phyloP scores from a whole-genome alignment of 192 early-diverging fungal species.

The Coemansia sp. region DNA sequence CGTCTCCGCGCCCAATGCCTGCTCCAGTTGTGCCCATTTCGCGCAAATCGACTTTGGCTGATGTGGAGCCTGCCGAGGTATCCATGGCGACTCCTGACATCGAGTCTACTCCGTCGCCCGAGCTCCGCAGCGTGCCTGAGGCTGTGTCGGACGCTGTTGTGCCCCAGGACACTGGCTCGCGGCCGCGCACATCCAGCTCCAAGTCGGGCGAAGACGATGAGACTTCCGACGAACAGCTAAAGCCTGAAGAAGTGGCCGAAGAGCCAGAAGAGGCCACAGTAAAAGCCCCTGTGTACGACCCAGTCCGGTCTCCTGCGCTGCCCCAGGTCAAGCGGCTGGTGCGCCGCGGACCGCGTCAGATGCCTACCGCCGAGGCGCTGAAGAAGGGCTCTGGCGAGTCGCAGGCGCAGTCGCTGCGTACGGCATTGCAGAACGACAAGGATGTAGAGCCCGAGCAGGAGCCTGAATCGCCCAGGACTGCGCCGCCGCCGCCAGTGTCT shows the following conservation, averaged over 20 bases:
- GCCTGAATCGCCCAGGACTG: conserved; percentile 10
- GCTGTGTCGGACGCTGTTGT: background rate
- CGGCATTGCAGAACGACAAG: conserved; percentile 44
- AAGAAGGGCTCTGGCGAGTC: conserved; percentile 42
- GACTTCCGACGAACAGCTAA: background rate
- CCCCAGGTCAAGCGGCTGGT: conserved; percentile 43
- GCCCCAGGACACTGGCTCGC: background rate
- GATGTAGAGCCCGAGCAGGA: conserved; percentile 21
- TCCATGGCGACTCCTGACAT: background rate
- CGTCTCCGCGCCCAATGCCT: conserved; percentile 17
- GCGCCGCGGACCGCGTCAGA: conserved; percentile 46
- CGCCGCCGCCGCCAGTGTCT: conserved; percentile 16
- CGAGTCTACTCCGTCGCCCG: background rate
- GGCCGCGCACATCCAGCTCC: background rate
- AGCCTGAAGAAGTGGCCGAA: conserved; percentile 2
- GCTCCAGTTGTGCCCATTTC: conserved; percentile 19
- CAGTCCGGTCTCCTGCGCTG: conserved; percentile 42
- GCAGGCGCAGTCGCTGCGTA: conserved; percentile 43
- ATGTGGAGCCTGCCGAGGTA: conserved; percentile 5
- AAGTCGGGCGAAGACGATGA: conserved; percentile 3
- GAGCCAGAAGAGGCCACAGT: conserved; percentile 10
- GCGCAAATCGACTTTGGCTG: background rate
- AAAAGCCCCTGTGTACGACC: conserved; percentile 20
- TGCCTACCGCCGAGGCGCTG: conserved; percentile 49
- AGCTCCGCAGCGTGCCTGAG: background rate